These are phyloP conservation scores for Pythium periplocum DNA, from an alignment of 352 stramenopile species.

Conservation along the genomic window DNA sequence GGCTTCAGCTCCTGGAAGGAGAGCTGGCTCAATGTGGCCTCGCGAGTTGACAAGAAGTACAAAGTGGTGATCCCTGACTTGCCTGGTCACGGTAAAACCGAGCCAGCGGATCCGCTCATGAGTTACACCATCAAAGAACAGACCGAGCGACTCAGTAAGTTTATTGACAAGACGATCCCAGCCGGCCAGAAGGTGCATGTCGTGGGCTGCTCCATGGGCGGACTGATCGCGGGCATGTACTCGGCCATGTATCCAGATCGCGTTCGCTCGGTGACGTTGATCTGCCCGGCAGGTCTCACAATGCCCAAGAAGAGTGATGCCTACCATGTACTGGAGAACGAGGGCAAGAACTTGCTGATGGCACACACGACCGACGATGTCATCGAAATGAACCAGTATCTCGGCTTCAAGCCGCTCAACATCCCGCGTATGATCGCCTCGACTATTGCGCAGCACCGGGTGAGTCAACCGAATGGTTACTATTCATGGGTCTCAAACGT, in stretches of 20 bases:
- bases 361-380: constrained; percentile 53
- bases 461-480: not conserved
- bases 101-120: constrained; percentile 31
- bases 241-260: constrained; percentile 49
- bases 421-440: constrained; percentile 32
- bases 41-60: constrained; percentile 43
- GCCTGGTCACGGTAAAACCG: constrained; percentile 58
- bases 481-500: not conserved
- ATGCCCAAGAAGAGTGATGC: constrained; percentile 61
- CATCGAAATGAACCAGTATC: constrained; percentile 43
- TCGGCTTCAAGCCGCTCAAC: constrained; percentile 25
- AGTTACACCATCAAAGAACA: constrained; percentile 55
- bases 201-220: constrained; percentile 72
- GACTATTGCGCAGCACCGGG: not conserved
- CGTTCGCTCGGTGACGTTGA: constrained; percentile 59
- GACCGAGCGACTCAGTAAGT: constrained; percentile 44
- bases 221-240: constrained; percentile 71
- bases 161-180: constrained; percentile 44
- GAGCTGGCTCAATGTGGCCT: constrained; percentile 51
- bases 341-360: constrained; percentile 58
- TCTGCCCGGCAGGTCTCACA: constrained; percentile 64
- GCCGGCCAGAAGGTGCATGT: constrained; percentile 59
- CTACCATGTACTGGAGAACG: constrained; percentile 52
- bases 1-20: constrained; percentile 73
- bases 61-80: constrained; percentile 63